phyloP scores from a whole-genome alignment of 768 basidiomycete genomes.

The Suillus ampliporus region DNA sequence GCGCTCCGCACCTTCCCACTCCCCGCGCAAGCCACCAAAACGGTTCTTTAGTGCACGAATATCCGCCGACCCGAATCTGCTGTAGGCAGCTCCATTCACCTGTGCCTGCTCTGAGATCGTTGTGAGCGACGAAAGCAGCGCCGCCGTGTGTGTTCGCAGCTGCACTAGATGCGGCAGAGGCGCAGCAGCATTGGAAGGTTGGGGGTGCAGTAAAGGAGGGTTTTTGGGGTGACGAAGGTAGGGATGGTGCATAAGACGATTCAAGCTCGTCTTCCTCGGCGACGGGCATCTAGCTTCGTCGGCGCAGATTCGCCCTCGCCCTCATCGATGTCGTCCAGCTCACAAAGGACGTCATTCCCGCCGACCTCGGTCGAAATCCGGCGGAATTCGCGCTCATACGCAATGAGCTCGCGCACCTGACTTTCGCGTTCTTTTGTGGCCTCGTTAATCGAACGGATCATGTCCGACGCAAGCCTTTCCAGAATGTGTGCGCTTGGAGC shows the following conservation, averaged over 20 bases:
- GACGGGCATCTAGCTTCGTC: constrained; percentile 39
- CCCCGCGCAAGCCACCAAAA: constrained; percentile 76
- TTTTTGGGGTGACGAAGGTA: constrained; percentile 56
- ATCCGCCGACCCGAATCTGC: constrained; percentile 86
- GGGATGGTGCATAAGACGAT: constrained; percentile 44
- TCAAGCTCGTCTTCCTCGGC: constrained; percentile 45
- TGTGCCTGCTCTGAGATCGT: constrained; percentile 88
- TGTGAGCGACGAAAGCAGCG: constrained; percentile 75
- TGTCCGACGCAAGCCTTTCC: constrained; percentile 74
- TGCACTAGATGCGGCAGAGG: constrained; percentile 51
- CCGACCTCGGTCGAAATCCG: constrained; percentile 80
- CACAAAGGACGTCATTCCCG: constrained; percentile 72
- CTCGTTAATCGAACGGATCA: constrained; percentile 80
- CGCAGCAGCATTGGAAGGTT: constrained; percentile 32
- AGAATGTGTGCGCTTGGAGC: constrained; percentile 41
- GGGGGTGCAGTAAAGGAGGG: constrained; percentile 59
- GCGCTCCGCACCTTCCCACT: constrained; percentile 86
- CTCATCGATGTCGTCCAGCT: constrained; percentile 68
- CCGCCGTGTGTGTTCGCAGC: constrained; percentile 74
- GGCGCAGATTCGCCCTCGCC: constrained; percentile 36
- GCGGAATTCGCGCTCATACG: constrained; percentile 80
- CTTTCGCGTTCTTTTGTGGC: constrained; percentile 77
- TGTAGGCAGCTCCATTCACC: constrained; percentile 82
- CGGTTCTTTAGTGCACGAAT: constrained; percentile 87
- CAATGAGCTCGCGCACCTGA: constrained; percentile 79